phyloP scores from a whole-genome alignment of 371 early-diverging fungal species.

The Mortierella sp. region DNA sequence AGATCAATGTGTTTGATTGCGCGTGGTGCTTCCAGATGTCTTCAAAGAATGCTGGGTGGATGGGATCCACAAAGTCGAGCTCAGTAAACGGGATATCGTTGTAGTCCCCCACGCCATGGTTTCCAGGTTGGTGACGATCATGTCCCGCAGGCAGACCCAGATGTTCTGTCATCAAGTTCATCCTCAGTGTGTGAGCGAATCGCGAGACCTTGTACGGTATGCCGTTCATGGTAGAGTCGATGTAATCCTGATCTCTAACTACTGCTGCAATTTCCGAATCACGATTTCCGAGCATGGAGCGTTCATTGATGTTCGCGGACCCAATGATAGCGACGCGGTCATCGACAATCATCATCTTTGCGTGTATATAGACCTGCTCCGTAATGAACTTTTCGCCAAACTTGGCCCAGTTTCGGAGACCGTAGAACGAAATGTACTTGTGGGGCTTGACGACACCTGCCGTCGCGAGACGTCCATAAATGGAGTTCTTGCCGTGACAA shows the following conservation, averaged over 20 bases:
- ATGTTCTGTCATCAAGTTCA: slow-evolving; percentile 88
- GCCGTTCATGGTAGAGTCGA: slow-evolving; percentile 80
- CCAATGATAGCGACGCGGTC: slow-evolving; percentile 88
- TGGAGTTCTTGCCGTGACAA: slow-evolving; percentile 81
- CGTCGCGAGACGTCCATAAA: slow-evolving; percentile 70
- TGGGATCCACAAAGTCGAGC: slow-evolving; percentile 50
- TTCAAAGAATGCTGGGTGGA: slow-evolving; percentile 58
- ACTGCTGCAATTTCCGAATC: slow-evolving; percentile 92
- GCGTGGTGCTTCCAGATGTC: slow-evolving; percentile 66
- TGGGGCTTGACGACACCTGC: slow-evolving; percentile 75
- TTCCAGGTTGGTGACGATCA: slow-evolving; percentile 1
- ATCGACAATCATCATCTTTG: slow-evolving; percentile 94
- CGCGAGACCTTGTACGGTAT: slow-evolving; percentile 75
- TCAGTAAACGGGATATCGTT: slow-evolving; percentile 23
- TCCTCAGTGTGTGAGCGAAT: slow-evolving; percentile 83
- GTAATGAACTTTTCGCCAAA: slow-evolving; percentile 70
- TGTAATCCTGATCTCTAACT: slow-evolving; percentile 79
- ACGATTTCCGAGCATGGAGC: slow-evolving; percentile 88
- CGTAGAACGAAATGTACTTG: slow-evolving; percentile 84
- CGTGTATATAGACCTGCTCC: slow-evolving; percentile 92
- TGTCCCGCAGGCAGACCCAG: slow-evolving; percentile 70
- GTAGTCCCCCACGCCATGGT: background rate
- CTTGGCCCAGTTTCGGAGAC: slow-evolving; percentile 74
- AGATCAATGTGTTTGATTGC: slow-evolving; percentile 61
- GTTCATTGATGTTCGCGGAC: slow-evolving; percentile 93